phyloP scores from a whole-genome alignment of 352 stramenopile species.

The Plasmopara viticola region DNA sequence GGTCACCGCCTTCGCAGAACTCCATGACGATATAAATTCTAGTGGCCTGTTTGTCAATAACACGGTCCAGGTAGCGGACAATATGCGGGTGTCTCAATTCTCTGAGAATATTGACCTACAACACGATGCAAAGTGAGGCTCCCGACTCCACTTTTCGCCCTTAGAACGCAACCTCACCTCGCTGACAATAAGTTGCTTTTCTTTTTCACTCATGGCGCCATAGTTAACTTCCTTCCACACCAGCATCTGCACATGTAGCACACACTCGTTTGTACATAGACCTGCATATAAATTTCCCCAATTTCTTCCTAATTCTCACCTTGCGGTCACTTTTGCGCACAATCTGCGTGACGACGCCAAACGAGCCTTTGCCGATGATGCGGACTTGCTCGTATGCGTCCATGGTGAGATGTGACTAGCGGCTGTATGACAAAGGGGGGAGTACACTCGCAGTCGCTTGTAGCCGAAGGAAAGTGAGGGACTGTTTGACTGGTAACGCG shows the following conservation, averaged over 20 bases:
- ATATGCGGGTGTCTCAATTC: conserved; percentile 91
- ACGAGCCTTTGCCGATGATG: conserved; percentile 89
- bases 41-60: conserved; percentile 89
- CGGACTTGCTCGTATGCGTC: conserved; percentile 86
- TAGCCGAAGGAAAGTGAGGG: conserved; percentile 1
- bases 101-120: conserved; percentile 89
- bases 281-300: background rate
- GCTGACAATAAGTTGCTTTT: conserved; percentile 91
- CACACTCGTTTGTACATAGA: conserved; percentile 4
- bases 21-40: conserved; percentile 96
- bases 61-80: conserved; percentile 90
- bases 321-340: conserved; percentile 84
- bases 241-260: conserved; percentile 51
- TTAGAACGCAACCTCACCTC: conserved; percentile 44
- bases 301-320: conserved; percentile 23
- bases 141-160: background rate
- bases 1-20: conserved; percentile 87
- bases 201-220: conserved; percentile 88
- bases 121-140: background rate
- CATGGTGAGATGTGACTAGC: conserved; percentile 31
- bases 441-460: background rate
- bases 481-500: conserved; percentile 11
- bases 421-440: background rate
- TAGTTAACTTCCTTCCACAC: conserved; percentile 93
- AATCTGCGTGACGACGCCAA: conserved; percentile 89